phyloP scores from a whole-genome alignment of 108 stramenopile genomes.

The Pseudonitzschia multiseries region DNA sequence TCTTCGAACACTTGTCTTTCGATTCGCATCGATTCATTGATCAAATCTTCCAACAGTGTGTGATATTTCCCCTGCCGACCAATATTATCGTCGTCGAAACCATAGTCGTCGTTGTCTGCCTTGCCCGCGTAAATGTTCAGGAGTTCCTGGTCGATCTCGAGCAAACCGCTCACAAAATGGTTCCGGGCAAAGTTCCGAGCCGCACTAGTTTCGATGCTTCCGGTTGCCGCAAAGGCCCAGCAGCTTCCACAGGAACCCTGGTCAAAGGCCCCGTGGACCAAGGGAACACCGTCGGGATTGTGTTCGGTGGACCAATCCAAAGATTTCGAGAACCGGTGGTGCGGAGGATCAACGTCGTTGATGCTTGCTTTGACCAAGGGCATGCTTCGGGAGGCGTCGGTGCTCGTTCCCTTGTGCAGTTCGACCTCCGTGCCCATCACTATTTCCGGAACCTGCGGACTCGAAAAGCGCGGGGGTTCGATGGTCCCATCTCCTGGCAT shows the following conservation, averaged over 20 bases:
- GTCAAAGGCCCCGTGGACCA: slow-evolving; percentile 66
- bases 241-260: slow-evolving; percentile 91
- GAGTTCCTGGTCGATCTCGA: neutral
- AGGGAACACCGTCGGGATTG: slow-evolving; percentile 77
- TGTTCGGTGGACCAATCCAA: slow-evolving; percentile 74
- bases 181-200: slow-evolving; percentile 57
- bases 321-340: slow-evolving; percentile 16
- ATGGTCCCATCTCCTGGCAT: slow-evolving; percentile 10
- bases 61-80: neutral
- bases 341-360: neutral
- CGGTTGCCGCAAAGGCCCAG: slow-evolving; percentile 98
- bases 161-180: slow-evolving; percentile 7
- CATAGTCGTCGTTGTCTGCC: neutral
- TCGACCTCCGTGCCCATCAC: slow-evolving; percentile 1
- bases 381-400: neutral
- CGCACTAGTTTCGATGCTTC: slow-evolving; percentile 85
- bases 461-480: slow-evolving; percentile 2
- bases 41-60: neutral
- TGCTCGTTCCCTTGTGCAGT: slow-evolving; percentile 5
- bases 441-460: slow-evolving; percentile 5
- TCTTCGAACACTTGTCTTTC: slow-evolving; percentile 47
- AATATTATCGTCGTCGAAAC: neutral
- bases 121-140: slow-evolving; percentile 14
- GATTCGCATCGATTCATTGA: slow-evolving; percentile 37
- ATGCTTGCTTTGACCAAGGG: neutral